phyloP scores from a whole-genome alignment of 2,329 filamentous ascomycete genomes.

The Scleromitrula shiraiana region DNA sequence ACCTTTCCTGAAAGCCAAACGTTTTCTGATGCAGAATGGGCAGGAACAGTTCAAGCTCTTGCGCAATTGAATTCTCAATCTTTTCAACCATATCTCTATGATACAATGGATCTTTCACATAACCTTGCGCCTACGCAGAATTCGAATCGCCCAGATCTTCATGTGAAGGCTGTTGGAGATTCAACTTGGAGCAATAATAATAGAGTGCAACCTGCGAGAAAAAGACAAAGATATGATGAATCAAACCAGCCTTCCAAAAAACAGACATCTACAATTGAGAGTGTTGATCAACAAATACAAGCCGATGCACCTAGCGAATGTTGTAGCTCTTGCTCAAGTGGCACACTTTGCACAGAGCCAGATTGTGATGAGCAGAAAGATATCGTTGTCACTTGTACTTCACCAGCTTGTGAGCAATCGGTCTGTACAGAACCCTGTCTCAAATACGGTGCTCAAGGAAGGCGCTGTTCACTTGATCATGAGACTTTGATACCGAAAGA shows the following conservation, averaged over 20 bases:
- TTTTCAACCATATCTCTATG: neutral
- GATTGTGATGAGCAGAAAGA: conserved; percentile 15
- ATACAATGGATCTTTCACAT: neutral
- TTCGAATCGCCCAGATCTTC: neutral
- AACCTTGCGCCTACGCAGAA: neutral
- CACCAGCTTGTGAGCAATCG: conserved; percentile 16
- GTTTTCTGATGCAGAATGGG: neutral
- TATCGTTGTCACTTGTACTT: conserved; percentile 17
- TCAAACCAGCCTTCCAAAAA: neutral
- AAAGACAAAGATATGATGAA: conserved; percentile 1
- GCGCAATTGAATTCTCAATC: neutral
- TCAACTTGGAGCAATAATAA: neutral
- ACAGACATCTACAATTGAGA: neutral
- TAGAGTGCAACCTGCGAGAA: neutral
- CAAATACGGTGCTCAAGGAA: conserved; percentile 9
- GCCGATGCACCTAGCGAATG: conserved; percentile 17
- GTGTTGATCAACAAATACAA: neutral
- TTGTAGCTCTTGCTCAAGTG: conserved; percentile 25
- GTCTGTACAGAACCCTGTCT: conserved; percentile 20
- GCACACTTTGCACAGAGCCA: conserved; percentile 18
- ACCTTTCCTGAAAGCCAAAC: neutral
- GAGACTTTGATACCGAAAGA: conserved; percentile 1
- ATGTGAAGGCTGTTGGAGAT: neutral
- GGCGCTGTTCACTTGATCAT: conserved; percentile 6
- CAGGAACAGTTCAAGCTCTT: neutral